Base-by-base conservation (phyloP, 1,139 yeast species). In the Geotrichum europaeum region DNA sequence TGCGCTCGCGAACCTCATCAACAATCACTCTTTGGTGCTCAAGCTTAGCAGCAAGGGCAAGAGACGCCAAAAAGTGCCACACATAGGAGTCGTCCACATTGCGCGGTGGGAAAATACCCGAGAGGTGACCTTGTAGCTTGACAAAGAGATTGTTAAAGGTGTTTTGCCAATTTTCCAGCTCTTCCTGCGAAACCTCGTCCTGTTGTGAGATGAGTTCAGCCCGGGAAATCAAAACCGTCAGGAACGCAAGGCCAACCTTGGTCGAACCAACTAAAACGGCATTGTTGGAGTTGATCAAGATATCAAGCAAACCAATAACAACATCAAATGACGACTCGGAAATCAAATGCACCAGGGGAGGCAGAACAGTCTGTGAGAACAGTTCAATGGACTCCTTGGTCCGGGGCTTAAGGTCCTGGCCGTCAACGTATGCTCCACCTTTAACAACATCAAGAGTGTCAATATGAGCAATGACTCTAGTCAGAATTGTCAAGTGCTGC, bases 1-100 rank as follows among this genome's bases (percentile, higher is more conserved):
- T 92, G 74, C 89, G 92, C 70, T 89, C 96, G 75, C 98, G 84
- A 25, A 91, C 94, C 73, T 92, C 97, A 73, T 91, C 98, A 57
- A 94, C 96, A 68, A 94, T 87, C 65, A 90, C 85, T 76, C 97
- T 84, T 79, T 94, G 98, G 74, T 92, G 97, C 69, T 87, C 90
- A 68, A 92, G 81, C 72, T 89, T 87, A 67, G 98, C 97, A 64
- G 97, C 95, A 65, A 94, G 79, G 0, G 98, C 95, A 64, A 94
- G 81, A 15, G 97, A 88, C 47, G 99, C 99, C 75, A 94, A 81
- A 71, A 94, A 92, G 77, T 94, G 98, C 99, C 99, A 94, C 56
- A 91, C 92, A 70, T 92, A 91, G 0, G 96, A 84, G 65, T 87
- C 92, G 70, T 89, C 96, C 63, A 83, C 87, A 49, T 69, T 68